A percentile compares a stretch with the other conserved stretches of the same genome.
Conservation (phyloP, 2,329 filamentous ascomycete genomes). For the Trichocomaceae sp. region DNA sequence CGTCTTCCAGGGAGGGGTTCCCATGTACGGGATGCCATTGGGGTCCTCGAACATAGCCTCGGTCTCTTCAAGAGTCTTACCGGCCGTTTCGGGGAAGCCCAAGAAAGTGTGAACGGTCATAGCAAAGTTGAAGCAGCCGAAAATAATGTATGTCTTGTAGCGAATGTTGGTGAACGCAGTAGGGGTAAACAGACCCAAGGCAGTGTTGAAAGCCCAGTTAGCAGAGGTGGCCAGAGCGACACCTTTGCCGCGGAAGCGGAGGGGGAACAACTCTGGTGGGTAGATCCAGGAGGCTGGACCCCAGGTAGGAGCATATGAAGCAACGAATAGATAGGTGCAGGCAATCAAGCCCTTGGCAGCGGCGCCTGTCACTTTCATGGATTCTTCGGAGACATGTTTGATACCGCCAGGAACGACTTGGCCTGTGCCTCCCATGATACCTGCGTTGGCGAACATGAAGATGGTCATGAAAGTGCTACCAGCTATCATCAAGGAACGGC, state of each 20-base stretch:
- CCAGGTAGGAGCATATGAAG: slow-evolving; percentile 60
- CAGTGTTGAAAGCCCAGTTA: slow-evolving; percentile 59
- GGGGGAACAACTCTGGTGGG: slow-evolving; percentile 56
- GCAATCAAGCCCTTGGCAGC: slow-evolving; percentile 61
- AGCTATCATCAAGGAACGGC: slow-evolving; percentile 59
- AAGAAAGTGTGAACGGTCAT: slow-evolving; percentile 64
- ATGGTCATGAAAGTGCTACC: slow-evolving; percentile 58
- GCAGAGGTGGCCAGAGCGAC: slow-evolving; percentile 54
- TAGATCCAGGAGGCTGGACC: slow-evolving; percentile 55
- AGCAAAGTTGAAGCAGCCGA: slow-evolving; percentile 62
- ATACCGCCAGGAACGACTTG: slow-evolving; percentile 36
- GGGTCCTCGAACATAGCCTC: slow-evolving; percentile 59
- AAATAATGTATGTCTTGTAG: slow-evolving; percentile 65
- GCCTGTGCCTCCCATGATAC: slow-evolving; percentile 34
- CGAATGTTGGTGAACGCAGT: slow-evolving; percentile 51
- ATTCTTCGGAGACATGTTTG: slow-evolving; percentile 27
- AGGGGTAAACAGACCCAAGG: slow-evolving; percentile 50
- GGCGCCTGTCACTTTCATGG: slow-evolving; percentile 32
- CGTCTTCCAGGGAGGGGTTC: slow-evolving; percentile 36
- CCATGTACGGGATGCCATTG: slow-evolving; percentile 30
- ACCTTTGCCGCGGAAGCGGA: slow-evolving; percentile 57
- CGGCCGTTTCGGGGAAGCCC: slow-evolving; percentile 61
- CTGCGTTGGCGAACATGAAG: slow-evolving; percentile 40
- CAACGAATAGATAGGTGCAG: slow-evolving; percentile 67
- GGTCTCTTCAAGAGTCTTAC: slow-evolving; percentile 70